These are phyloP conservation scores for Alternaria angustiovoidea DNA, from an alignment of 2,329 filamentous ascomycete species.

Conservation along the genomic window DNA sequence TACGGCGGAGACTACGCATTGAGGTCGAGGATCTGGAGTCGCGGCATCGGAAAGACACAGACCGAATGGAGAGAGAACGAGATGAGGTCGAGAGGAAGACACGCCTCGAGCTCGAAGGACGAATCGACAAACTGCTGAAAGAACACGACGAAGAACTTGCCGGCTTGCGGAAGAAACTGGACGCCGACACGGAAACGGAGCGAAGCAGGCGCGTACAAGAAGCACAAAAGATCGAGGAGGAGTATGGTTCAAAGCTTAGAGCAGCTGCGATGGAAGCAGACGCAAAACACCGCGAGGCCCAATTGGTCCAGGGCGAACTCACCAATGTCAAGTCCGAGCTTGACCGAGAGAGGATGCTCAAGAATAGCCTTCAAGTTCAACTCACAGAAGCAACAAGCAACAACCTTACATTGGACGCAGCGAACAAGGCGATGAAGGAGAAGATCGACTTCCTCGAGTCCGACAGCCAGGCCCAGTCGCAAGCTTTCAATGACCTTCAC, in stretches of 20 bases:
- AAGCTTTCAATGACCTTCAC: constrained; percentile 84
- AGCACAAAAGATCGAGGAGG: constrained; percentile 68
- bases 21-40: constrained; percentile 64
- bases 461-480: constrained; percentile 86
- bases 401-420: constrained; percentile 70
- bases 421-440: constrained; percentile 77
- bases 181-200: constrained; percentile 73
- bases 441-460: constrained; percentile 91
- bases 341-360: constrained; percentile 68
- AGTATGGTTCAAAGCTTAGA: constrained; percentile 63
- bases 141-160: constrained; percentile 74
- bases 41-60: constrained; percentile 64
- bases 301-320: constrained; percentile 59
- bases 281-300: constrained; percentile 63
- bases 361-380: constrained; percentile 64
- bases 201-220: constrained; percentile 66
- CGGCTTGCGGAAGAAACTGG: constrained; percentile 68
- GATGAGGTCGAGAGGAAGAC: constrained; percentile 56
- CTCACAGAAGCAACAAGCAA: constrained; percentile 52
- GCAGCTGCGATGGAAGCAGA: constrained; percentile 66
- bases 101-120: constrained; percentile 57
- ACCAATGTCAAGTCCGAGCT: constrained; percentile 56
- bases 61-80: constrained; percentile 63
- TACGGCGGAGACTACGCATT: constrained; percentile 62
- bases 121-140: constrained; percentile 66